Percentiles rank a stretch among this genome's conserved stretches.
phyloP scores from a whole-genome alignment of 2,329 filamentous ascomycete species.

The Cryphonectria japonica region DNA sequence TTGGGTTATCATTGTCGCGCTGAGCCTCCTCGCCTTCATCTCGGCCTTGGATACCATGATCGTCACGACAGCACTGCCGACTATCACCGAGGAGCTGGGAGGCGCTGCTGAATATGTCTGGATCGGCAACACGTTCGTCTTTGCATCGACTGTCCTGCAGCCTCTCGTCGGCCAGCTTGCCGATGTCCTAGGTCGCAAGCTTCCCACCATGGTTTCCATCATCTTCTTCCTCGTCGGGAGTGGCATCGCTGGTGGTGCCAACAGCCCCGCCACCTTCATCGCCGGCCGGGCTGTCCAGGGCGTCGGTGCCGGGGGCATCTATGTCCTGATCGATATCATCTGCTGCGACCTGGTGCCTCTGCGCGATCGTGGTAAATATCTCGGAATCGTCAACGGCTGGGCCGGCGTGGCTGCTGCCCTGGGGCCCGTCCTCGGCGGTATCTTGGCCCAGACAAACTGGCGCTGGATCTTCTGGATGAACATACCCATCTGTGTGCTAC shows the following conservation, averaged over 20 bases:
- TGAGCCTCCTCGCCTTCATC: neutral
- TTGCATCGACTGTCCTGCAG: slow-evolving; percentile 5
- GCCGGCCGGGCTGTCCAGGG: slow-evolving; percentile 46
- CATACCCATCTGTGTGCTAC: too few species aligned
- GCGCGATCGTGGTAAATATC: slow-evolving; percentile 45
- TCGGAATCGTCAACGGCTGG: slow-evolving; percentile 35
- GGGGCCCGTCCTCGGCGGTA: slow-evolving; percentile 6
- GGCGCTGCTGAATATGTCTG: slow-evolving; percentile 1
- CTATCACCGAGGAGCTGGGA: neutral
- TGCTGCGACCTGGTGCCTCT: slow-evolving; percentile 33
- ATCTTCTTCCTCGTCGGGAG: slow-evolving; percentile 50
- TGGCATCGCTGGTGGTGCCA: slow-evolving; percentile 3
- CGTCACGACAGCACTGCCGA: slow-evolving; percentile 22
- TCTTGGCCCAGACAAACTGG: slow-evolving; percentile 5
- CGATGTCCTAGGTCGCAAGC: slow-evolving; percentile 8
- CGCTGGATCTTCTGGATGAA: neutral
- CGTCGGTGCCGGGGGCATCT: slow-evolving; percentile 7
- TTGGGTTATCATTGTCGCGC: neutral
- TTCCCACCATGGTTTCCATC: slow-evolving; percentile 27
- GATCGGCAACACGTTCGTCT: slow-evolving; percentile 12
- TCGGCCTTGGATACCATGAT: neutral
- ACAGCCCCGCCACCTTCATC: slow-evolving; percentile 42
- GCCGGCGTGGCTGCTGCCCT: slow-evolving; percentile 1
- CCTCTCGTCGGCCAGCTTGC: neutral
- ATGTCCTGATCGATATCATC: slow-evolving; percentile 8